phyloP scores from a whole-genome alignment of 305 asterid species.

The Fraxinus floribunda region DNA sequence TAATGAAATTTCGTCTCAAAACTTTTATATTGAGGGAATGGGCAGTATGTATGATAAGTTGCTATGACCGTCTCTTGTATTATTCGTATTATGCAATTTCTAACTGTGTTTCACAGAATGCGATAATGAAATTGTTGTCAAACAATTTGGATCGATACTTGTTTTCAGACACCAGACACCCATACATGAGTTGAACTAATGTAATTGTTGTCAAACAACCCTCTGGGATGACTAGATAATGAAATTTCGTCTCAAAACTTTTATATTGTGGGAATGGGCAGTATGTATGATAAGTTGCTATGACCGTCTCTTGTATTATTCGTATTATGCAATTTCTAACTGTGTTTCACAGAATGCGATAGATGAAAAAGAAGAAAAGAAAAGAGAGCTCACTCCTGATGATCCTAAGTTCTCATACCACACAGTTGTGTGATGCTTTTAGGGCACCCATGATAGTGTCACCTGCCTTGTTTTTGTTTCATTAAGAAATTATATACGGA shows the following conservation, averaged over 20 bases:
- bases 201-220: not conserved
- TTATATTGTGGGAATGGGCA: not conserved
- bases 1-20: not conserved
- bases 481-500: not conserved
- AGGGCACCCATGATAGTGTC: not conserved
- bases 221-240: not conserved
- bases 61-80: not conserved
- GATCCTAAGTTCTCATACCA: not conserved
- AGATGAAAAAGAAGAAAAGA: not conserved
- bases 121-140: not conserved
- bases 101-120: not conserved
- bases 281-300: not conserved
- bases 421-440: not conserved
- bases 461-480: not conserved
- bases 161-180: not conserved
- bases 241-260: not conserved
- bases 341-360: not conserved
- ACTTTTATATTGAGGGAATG: not conserved
- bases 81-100: not conserved
- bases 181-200: not conserved
- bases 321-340: not conserved
- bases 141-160: not conserved
- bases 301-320: not conserved
- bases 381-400: not conserved
- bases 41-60: not conserved